Evolutionary conservation across 2,329 filamentous ascomycete genomes (phyloP), one percentile per base, ranked within the genome.

Genomic region (Didymellaceae sp.): DNA sequence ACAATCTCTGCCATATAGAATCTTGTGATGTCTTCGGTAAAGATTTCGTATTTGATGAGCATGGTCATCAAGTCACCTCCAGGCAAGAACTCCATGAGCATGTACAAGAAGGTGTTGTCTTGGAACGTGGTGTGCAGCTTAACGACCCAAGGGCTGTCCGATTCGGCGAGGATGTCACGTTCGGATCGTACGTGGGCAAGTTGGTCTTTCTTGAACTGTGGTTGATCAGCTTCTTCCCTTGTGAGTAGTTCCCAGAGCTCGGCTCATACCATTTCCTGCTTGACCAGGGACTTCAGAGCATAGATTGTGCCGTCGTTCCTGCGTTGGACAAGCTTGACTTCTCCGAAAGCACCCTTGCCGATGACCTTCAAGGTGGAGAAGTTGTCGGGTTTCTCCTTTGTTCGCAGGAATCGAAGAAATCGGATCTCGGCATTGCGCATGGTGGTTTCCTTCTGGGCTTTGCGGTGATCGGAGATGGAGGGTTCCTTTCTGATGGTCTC

Each of bases 31-130:
- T 99, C 94, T 74, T 97, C 93, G 0, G 91, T 96, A 75, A 99
- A 99, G 73, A 99, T 97, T 74, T 99, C 94, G 70, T 99, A 99
- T 82, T 97, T 99, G 80, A 99, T 99, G 63, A 99, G 82, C 94
- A 99, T 99, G 3, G 94, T 99, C 94, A 99, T 99, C 73, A 99
- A 76, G 78, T 99, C 94, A 74, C 94, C 94, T 74, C 94, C 94
- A 6, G 94, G 94, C 74, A 99, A 83, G 77, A 97, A 99, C 77
- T 99, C 94, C 94, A 99, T 99, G 55, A 99, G 82, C 87, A 99
- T 94, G 80, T 99, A 99, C 26, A 99, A 80, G 78, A 97, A 99
- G 61, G 94, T 93, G 35, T 84, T 83, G 72, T 99, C 94, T 76
- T 99, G 94, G 81, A 99, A 99, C 0, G 94, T 97, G 10, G 94